These are phyloP conservation scores for Candida nonsorbophila DNA, from an alignment of 805 yeast species.

Conservation along the genomic window DNA sequence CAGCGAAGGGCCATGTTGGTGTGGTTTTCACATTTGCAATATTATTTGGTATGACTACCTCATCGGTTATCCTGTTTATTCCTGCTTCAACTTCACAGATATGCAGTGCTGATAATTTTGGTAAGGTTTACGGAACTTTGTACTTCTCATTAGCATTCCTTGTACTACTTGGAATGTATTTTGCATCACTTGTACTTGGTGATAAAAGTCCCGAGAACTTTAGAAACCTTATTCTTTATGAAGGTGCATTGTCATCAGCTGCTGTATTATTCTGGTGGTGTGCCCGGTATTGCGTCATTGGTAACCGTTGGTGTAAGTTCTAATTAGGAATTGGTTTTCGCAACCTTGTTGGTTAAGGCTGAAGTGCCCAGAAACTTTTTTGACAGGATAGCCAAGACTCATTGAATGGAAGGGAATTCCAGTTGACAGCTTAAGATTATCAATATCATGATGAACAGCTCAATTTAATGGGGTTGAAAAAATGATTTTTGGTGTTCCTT, in stretches of 20 bases:
- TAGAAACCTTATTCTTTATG: slow-evolving; percentile 39
- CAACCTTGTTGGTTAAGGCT: too few relatives aligned
- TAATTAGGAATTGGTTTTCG: too few relatives aligned
- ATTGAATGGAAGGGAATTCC: too few relatives aligned
- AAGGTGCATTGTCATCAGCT: slow-evolving; percentile 33
- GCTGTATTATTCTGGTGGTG: slow-evolving; percentile 35
- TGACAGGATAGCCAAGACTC: too few relatives aligned
- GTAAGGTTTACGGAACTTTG: slow-evolving; percentile 50
- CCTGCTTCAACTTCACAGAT: slow-evolving; percentile 60
- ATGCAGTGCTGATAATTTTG: slow-evolving; percentile 49
- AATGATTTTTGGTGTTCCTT: too few relatives aligned
- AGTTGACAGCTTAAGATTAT: too few relatives aligned
- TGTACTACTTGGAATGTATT: slow-evolving; percentile 23
- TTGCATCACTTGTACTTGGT: slow-evolving; percentile 21
- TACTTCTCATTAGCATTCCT: slow-evolving; percentile 33
- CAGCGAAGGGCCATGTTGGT: slow-evolving; percentile 29
- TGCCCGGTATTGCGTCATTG: slow-evolving; percentile 44
- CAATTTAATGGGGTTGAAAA: too few relatives aligned
- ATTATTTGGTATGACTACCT: slow-evolving; percentile 51
- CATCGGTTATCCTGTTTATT: slow-evolving; percentile 51
- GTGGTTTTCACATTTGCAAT: slow-evolving; percentile 40
- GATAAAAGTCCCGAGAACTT: slow-evolving; percentile 23
- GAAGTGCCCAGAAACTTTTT: too few relatives aligned
- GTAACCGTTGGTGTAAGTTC: slow-evolving; percentile 30
- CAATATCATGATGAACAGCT: too few relatives aligned